phyloP scores from a whole-genome alignment of 176 grass and related monocot genomes.

The Chrysopogon serrulatus region DNA sequence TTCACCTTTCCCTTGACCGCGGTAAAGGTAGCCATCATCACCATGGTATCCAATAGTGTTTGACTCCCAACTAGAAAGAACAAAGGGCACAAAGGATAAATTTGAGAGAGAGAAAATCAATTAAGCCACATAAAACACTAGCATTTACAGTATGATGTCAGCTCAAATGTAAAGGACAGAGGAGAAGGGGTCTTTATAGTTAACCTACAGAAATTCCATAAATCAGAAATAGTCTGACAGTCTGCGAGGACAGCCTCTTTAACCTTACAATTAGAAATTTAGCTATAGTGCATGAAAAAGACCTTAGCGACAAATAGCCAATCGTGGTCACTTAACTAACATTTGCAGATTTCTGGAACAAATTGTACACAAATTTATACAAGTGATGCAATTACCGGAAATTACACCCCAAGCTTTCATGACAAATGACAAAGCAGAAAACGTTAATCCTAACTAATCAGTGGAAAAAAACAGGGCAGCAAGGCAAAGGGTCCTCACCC shows the following conservation, averaged over 20 bases:
- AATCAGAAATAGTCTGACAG: neutral
- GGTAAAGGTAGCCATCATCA: slow-evolving; percentile 78
- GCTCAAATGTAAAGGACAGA: neutral
- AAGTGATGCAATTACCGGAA: neutral
- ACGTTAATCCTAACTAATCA: neutral
- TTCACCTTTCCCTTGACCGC: slow-evolving; percentile 53
- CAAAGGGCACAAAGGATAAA: slow-evolving; percentile 10
- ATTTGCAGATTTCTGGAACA: neutral
- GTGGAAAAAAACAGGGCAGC: slow-evolving; percentile 9
- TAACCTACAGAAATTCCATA: neutral
- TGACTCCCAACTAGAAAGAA: slow-evolving; percentile 70
- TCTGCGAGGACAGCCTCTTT: neutral
- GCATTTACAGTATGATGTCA: slow-evolving; percentile 3
- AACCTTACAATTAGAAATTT: neutral
- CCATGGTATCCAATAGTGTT: slow-evolving; percentile 96
- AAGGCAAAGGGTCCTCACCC: slow-evolving; percentile 41
- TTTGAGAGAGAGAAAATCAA: neutral
- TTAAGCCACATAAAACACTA: slow-evolving; percentile 8
- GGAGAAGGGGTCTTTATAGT: neutral
- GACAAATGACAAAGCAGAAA: neutral
- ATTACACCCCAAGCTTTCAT: neutral
- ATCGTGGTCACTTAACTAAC: neutral
- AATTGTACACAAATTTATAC: neutral
- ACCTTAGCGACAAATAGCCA: neutral
- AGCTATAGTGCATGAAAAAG: neutral